phyloP scores from a whole-genome alignment of 305 asterid species.

The Fraxinus baroniana region DNA sequence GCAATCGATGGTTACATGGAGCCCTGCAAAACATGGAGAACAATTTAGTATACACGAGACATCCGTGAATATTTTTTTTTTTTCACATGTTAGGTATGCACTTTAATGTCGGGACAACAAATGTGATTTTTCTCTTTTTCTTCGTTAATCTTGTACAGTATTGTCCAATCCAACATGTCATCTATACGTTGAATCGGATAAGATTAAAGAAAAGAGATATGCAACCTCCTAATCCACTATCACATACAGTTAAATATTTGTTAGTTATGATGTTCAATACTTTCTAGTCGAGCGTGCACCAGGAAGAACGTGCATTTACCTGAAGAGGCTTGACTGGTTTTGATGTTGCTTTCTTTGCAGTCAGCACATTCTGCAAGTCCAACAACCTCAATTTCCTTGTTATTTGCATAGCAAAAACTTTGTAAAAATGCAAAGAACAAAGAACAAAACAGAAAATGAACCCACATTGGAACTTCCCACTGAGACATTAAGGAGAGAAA shows the following conservation, averaged over 20 bases:
- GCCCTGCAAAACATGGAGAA: slow-evolving; percentile 35
- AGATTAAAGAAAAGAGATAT: background rate
- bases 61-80: background rate
- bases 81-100: background rate
- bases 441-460: slow-evolving; percentile 39
- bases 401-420: slow-evolving; percentile 50
- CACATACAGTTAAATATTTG: background rate
- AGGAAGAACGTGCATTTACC: slow-evolving; percentile 13
- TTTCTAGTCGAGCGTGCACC: background rate
- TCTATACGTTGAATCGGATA: background rate
- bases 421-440: slow-evolving; percentile 39
- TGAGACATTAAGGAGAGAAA: slow-evolving; percentile 24
- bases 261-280: background rate
- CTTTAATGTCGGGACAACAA: background rate
- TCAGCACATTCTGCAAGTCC: slow-evolving; percentile 56
- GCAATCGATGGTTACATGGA: slow-evolving; percentile 50
- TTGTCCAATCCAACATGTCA: background rate
- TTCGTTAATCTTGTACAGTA: too few species aligned
- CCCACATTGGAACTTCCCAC: slow-evolving; percentile 41
- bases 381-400: slow-evolving; percentile 53
- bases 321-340: slow-evolving; percentile 33
- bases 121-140: background rate
- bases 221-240: background rate
- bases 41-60: background rate
- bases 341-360: slow-evolving; percentile 37